phyloP scores from a whole-genome alignment of 495 filamentous ascomycete species.

The Niebla homalea region DNA sequence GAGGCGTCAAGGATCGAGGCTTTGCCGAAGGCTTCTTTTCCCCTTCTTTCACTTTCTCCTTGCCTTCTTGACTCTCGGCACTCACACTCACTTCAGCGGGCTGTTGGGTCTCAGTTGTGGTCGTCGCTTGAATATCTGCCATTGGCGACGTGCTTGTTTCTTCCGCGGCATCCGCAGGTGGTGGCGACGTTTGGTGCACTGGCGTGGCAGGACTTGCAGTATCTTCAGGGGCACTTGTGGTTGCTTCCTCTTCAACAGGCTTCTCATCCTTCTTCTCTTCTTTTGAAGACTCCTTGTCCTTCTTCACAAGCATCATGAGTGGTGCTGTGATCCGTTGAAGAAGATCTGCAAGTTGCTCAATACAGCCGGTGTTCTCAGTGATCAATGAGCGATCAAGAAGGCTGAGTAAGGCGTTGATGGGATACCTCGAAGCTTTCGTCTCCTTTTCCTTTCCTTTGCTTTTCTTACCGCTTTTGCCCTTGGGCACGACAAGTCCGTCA shows the following conservation, averaged over 20 bases:
- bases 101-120: neutral
- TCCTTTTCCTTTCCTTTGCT: conserved; percentile 82
- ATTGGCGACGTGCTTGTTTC: conserved; percentile 6
- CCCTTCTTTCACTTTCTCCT: conserved; percentile 18
- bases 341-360: conserved; percentile 82
- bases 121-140: conserved; percentile 6
- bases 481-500: conserved; percentile 58
- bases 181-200: conserved; percentile 9
- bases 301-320: conserved; percentile 65
- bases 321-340: conserved; percentile 82
- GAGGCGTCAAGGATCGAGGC: conserved; percentile 58
- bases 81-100: neutral
- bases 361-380: conserved; percentile 87
- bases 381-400: conserved; percentile 83
- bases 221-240: conserved; percentile 17
- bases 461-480: conserved; percentile 64
- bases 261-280: conserved; percentile 17
- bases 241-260: conserved; percentile 14
- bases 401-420: conserved; percentile 77
- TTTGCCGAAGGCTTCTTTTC: conserved; percentile 59
- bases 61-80: conserved; percentile 20
- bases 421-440: conserved; percentile 69
- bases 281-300: conserved; percentile 56
- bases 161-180: conserved; percentile 10
- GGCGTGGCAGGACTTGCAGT: conserved; percentile 11